A percentile compares a stretch with the other conserved stretches of the same genome.
Conservation (phyloP, 495 filamentous ascomycete species). For the Daldinia concentrica region DNA sequence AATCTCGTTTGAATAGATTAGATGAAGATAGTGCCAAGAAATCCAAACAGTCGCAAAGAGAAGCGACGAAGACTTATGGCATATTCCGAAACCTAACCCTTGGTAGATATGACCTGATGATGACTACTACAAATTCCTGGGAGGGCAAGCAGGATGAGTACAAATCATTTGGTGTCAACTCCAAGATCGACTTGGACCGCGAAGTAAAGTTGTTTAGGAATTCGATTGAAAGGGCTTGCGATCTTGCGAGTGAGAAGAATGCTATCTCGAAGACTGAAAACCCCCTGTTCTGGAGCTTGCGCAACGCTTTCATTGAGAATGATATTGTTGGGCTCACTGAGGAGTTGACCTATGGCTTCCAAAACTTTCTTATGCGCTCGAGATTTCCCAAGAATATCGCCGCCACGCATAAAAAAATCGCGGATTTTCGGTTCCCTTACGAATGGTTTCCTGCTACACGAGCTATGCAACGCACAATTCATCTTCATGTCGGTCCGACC, state of each 20-base stretch:
- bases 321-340: conserved; percentile 59
- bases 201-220: conserved; percentile 50
- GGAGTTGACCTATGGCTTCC: conserved; percentile 71
- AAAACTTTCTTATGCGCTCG: conserved; percentile 56
- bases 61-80: conserved; percentile 24
- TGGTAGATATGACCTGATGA: conserved; percentile 18
- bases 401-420: conserved; percentile 68
- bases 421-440: conserved; percentile 82
- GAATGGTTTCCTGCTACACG: conserved; percentile 93
- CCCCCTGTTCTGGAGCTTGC: conserved; percentile 63
- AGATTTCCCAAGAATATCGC: conserved; percentile 47
- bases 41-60: neutral
- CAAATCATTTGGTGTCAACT: conserved; percentile 46
- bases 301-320: conserved; percentile 62
- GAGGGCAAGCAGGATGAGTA: conserved; percentile 37
- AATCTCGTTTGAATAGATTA: neutral
- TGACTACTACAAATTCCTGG: conserved; percentile 17
- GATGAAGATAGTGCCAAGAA: neutral
- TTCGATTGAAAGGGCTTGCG: conserved; percentile 49
- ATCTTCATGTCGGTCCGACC: conserved; percentile 96
- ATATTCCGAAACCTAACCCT: conserved; percentile 30
- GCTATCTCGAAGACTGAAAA: conserved; percentile 51
- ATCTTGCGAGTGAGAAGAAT: conserved; percentile 45
- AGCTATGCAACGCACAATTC: conserved; percentile 78
- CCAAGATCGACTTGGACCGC: conserved; percentile 43